phyloP scores from a whole-genome alignment of 352 stramenopile genomes.

The Thraustochytrium sp. region DNA sequence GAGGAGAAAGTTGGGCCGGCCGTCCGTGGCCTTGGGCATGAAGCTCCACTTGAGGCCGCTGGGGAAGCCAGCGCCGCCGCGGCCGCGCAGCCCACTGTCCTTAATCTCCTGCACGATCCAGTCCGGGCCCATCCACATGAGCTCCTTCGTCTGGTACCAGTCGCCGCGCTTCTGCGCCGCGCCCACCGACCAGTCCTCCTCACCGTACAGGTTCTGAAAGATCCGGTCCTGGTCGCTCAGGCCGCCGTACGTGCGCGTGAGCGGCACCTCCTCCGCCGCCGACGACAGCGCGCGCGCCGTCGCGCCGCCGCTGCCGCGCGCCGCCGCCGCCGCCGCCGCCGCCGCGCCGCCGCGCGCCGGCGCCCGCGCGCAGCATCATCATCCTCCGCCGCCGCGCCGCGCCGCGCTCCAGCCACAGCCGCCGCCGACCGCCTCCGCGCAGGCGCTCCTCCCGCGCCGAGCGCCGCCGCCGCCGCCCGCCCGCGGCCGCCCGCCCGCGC shows the following conservation, averaged over 20 bases:
- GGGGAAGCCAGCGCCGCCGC: constrained; percentile 95
- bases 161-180: constrained; percentile 87
- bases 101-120: constrained; percentile 99
- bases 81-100: constrained; percentile 92
- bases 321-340: neutral
- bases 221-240: constrained; percentile 98
- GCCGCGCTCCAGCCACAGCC: no score
- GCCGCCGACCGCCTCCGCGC: no score
- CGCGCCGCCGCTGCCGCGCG: neutral
- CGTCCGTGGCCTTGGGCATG: constrained; percentile 97
- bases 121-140: constrained; percentile 96
- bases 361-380: no score
- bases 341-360: no score
- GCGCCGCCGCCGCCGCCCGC: no score
- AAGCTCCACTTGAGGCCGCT: constrained; percentile 99
- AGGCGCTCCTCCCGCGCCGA: no score
- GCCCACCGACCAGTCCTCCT: constrained; percentile 77
- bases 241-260: constrained; percentile 73
- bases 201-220: constrained; percentile 99
- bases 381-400: no score
- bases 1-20: constrained; percentile 96
- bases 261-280: constrained; percentile 43
- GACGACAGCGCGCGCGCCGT: neutral
- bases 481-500: no score
- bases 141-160: constrained; percentile 92